Conservation (phyloP, 2,329 filamentous ascomycete genomes). For the Shiraia sp. region DNA sequence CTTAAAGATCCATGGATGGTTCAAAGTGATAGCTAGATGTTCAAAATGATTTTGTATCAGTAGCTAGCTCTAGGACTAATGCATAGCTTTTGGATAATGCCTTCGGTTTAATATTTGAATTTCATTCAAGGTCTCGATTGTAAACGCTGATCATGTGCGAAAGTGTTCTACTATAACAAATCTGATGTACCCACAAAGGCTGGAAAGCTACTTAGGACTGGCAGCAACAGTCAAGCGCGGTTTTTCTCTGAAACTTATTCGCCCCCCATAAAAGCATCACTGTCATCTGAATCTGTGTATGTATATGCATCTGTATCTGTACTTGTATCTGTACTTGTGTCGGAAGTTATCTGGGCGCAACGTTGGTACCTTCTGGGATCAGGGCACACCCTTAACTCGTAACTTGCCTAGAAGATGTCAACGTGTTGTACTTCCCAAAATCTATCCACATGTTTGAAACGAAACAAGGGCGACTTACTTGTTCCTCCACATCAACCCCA, state of each 20-base stretch:
- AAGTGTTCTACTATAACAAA: not conserved
- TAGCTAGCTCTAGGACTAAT: no score
- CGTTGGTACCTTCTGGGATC: not conserved
- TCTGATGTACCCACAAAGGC: not conserved
- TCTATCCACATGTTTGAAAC: not conserved
- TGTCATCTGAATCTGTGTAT: not conserved
- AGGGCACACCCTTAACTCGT: not conserved
- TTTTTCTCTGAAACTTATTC: not conserved
- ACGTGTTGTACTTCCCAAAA: not conserved
- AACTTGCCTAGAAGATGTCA: not conserved
- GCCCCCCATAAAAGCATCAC: not conserved
- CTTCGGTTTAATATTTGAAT: no score
- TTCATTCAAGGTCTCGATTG: not conserved
- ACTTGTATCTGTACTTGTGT: no score
- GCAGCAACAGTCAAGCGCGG: not conserved
- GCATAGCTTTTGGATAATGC: no score
- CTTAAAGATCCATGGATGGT: constrained; percentile 26
- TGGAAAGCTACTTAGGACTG: not conserved
- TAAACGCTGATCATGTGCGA: not conserved
- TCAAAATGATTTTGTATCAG: no score
- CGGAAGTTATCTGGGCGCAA: no score
- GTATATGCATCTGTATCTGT: no score
- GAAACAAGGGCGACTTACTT: not conserved
- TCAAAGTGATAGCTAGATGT: no score
- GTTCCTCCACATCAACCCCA: not conserved